Base-by-base conservation (phyloP, 345 rosid genomes). In the Heritiera fomes region DNA sequence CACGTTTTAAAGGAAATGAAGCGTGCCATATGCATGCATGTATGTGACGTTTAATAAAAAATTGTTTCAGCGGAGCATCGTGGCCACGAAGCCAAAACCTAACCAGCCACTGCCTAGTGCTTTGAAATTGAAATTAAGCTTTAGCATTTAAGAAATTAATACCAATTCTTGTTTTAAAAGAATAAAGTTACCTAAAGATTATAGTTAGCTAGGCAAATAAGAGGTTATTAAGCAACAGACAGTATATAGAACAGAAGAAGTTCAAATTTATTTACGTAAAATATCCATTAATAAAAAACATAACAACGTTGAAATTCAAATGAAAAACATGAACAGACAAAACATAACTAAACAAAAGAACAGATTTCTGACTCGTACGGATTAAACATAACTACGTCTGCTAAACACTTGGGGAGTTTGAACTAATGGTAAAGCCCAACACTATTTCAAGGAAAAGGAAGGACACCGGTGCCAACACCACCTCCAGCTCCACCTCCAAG, bases 371-470 rank as follows among this genome's bases (percentile, higher is more conserved):
- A 41, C 56, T 61, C 68, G 9, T 45, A 23, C 28, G 7, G 7
- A 30, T 15, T 46, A 28, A 41, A 75, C 56, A 7, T 1, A 47
- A 70, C 20, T 70, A 23, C 53, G 47, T n/a, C 34, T 70, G 4
- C 34, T 0, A 47, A 70, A 70, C n/a, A 70, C 74, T 45, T 43
- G 70, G 46, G 32, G 3, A 58, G 52, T 3, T 41, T 40, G 2
- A 13, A 20, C 8, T 14, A 23, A 7, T 40, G 6, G 18, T 59
- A n/a, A 74, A 1, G 11, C 40, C 30, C 69, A 12, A 28, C 1
- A 41, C 2, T 20, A 2, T 6, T 81, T 87, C 87, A 87, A 50
- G 87, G 89, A 52, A 79, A 81, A 67, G 89, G 89, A 65, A 83
- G 77, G 68, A 43, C 87, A 6, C 87, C 92, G 6, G 78, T 78